Base-by-base conservation (phyloP, 257 asterid species). In the Cruciata laevipes region DNA sequence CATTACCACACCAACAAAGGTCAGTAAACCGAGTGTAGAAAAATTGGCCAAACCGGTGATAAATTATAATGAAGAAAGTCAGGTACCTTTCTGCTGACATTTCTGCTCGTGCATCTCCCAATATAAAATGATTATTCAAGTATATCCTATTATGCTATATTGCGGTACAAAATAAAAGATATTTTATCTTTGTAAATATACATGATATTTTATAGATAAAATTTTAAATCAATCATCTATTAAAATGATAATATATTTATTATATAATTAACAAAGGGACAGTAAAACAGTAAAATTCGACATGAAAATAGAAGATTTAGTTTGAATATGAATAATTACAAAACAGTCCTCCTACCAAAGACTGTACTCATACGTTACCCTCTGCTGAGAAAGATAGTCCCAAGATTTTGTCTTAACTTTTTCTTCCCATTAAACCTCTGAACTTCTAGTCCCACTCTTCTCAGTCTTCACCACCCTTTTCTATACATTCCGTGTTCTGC, bases 371-470 rank as follows among this genome's bases (percentile, higher is more conserved):
- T 81, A 75, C 85, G 80, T 80, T 30, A 69, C 62, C 86, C 70
- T 71, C 80, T 75, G 79, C 64, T 35, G 68, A 49, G 52, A 67
- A 73, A 78, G 75, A 79, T 78, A 73, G 66, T 69, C 72, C 47
- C 83, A 67, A 79, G 84, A 79, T 74, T 75, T 79, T 69, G 63
- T 68, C 60, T 67, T 71, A 57, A 40, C 74, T 47, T 74, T 73
- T 74, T 68, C 65, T 65, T 18, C 8, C 58, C 17, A 60, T 71
- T 62, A 25, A 35, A 27, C 53, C 53, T 24, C 59, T 69, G 61
- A 30, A 61, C 71, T 38, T n/a, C n/a, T 49, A 21, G 58, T 53
- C 60, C 27, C 16, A 33, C 49, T 60, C n/a, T n/a, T n/a, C n/a
- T n/a, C n/a, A n/a, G n/a, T 27, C 61, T 16, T 63, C 37, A 67